phyloP scores from a whole-genome alignment of 208 protist genomes.

The Lotmaria passim region DNA sequence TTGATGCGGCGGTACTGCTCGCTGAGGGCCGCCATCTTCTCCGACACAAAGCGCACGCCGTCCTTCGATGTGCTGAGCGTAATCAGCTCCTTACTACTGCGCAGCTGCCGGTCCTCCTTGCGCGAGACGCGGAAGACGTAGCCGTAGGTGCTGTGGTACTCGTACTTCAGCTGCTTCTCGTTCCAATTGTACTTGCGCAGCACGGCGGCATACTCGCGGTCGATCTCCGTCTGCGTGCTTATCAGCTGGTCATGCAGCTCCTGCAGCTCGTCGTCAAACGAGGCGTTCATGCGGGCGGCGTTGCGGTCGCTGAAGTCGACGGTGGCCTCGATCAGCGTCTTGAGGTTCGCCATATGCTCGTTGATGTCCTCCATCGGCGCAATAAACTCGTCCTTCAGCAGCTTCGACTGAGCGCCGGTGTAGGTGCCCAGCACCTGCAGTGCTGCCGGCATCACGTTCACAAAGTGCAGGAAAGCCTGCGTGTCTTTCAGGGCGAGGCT shows the following conservation, averaged over 20 bases:
- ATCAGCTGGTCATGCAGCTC: constrained; percentile 79
- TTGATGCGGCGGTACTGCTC: constrained; percentile 80
- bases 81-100: constrained; percentile 75
- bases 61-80: constrained; percentile 93
- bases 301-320: constrained; percentile 85
- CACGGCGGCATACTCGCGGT: constrained; percentile 73
- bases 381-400: constrained; percentile 86
- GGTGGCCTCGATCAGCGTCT: constrained; percentile 80
- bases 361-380: constrained; percentile 87
- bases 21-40: constrained; percentile 84
- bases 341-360: constrained; percentile 82
- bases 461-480: constrained; percentile 86
- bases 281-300: constrained; percentile 87
- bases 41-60: constrained; percentile 93
- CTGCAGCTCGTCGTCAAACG: constrained; percentile 94
- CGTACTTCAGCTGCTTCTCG: constrained; percentile 92
- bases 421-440: constrained; percentile 74
- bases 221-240: constrained; percentile 67
- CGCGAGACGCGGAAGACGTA: constrained; percentile 93
- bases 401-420: constrained; percentile 65
- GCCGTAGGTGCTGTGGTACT: constrained; percentile 86
- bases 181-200: constrained; percentile 79
- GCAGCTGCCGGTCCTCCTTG: constrained; percentile 92
- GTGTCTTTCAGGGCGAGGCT: constrained; percentile 88
- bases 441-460: constrained; percentile 66